Base-by-base conservation (phyloP, 2,329 filamentous ascomycete species). In the Fusarium sp. region DNA sequence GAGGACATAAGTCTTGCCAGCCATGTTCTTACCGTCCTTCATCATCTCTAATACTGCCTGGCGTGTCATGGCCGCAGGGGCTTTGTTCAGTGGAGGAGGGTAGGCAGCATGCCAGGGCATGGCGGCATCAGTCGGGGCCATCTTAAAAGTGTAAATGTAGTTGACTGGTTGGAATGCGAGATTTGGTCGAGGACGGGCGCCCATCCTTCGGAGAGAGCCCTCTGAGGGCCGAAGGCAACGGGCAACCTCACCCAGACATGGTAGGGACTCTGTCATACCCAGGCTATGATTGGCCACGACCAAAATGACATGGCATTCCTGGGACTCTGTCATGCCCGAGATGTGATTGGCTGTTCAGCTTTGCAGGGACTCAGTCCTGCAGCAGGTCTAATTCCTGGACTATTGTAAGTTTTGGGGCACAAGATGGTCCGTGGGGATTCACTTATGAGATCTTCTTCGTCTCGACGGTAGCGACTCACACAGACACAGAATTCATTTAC, bases 31-130 rank as follows among this genome's bases (percentile, higher is more conserved):
- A 9, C 56, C 35, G 11, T 27, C 58, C 45, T 75, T 77, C 13
- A 86, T 69, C 80, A 83, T 81, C 22, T 78, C 69, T n/a, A 85
- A 73, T 5, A 86, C 67, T 18, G 82, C 81, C 50, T 80, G 71
- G 29, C 80, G 79, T 13, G 79, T 77, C 57, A 84, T 62, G 29
- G 31, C 64, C 69, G 5, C 77, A 62, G 4, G 79, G 78, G 0
- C 69, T 6, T 38, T 45, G n/a, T 71, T 77, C 61, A 71, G 79
- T 6, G 84, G 84, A 2, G 77, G 66, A 6, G 84, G 84, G 68
- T 82, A 86, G 9, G 80, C 78, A 22, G 81, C 81, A 57, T 86
- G 78, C 84, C 84, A 85, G 7, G 83, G 83, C 6, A 42, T 29
- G 11, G 73, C 40, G 18, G 40, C 11, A 27, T 35, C 56, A n/a